Evolutionary conservation across 2,329 filamentous ascomycete species (phyloP), one percentile per base, ranked within the genome.

Genomic region (Colletotrichum sojae): DNA sequence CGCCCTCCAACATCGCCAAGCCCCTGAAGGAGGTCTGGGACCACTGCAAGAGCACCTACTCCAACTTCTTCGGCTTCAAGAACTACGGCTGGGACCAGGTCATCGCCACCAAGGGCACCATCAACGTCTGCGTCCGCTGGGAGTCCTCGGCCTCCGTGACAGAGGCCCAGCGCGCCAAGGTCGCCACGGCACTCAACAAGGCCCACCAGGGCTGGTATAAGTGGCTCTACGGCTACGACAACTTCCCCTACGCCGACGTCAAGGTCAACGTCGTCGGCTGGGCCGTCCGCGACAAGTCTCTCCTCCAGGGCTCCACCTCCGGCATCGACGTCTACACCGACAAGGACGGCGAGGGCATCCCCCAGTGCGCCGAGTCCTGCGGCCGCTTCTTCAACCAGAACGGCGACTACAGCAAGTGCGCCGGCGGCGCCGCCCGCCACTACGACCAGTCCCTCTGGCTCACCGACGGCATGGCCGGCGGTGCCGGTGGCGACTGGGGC

Each of bases 401-500:
- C 46, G 74, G 73, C n/a, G 76, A 83, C 65, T 84, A 84, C 71
- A 75, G 73, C 66, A 71, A 75, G 18, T 84, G 83, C 70, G 71
- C 79, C 5, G 78, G 76, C 15, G 81, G 81, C 22, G 78, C 78
- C 1, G 77, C 71, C 36, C 73, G 77, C 15, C 83, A 83, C 74
- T 85, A 85, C 70, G 81, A 84, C 71, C 76, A 82, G 72, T 82
- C 79, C 5, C 78, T 85, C 53, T 85, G 83, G 83, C 77, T 85
- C n/a, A 84, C 83, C 0, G 81, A 82, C 25, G 83, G 82, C 6
- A 77, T 85, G 69, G 20, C 69, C 3, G 83, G 83, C 31, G 83
- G 83, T 65, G 78, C 81, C 1, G 83, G 83, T 54, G 83, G 83
- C 53, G 82, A 85, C 64, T 85, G 83, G 83, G 83, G 83, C n/a